Evolutionary conservation across 116 monocot species (phyloP).

Genomic region (Iris pallida): DNA sequence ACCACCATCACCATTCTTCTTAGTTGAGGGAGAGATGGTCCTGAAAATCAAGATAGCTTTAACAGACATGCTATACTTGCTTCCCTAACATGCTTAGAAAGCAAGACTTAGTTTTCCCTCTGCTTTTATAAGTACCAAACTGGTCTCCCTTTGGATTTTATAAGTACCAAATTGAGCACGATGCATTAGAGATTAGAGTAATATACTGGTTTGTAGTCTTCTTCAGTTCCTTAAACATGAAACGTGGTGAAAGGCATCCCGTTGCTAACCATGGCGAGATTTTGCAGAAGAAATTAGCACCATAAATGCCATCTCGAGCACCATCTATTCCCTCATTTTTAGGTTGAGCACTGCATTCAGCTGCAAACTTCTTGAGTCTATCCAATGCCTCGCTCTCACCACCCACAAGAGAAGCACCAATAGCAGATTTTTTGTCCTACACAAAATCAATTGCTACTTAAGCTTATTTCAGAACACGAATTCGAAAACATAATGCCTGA

Average conservation of each 20-base stretch:
- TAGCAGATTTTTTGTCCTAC: slow-evolving; percentile 65
- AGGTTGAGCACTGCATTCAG: slow-evolving; percentile 63
- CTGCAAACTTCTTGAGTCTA: slow-evolving; percentile 74
- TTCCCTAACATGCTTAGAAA: too few relatives aligned
- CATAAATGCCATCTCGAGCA: slow-evolving; percentile 73
- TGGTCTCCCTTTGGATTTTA: too few relatives aligned
- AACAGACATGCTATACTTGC: too few relatives aligned
- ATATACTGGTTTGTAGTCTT: slow-evolving; percentile 64
- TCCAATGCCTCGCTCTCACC: slow-evolving; percentile 90
- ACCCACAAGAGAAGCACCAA: slow-evolving; percentile 62
- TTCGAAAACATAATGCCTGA: too few relatives aligned
- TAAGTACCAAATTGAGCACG: too few relatives aligned
- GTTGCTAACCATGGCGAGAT: slow-evolving; percentile 96
- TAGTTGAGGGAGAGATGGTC: slow-evolving; percentile 35
- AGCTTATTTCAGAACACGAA: too few relatives aligned
- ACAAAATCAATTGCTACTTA: not conserved
- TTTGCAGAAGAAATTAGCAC: slow-evolving; percentile 99
- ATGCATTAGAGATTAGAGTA: too few relatives aligned
- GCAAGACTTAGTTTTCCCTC: too few relatives aligned
- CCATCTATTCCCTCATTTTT: slow-evolving; percentile 36
- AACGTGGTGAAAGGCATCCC: slow-evolving; percentile 96
- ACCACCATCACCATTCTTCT: slow-evolving; percentile 28
- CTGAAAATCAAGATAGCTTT: slow-evolving; percentile 24
- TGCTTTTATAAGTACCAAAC: too few relatives aligned
- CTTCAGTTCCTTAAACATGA: slow-evolving; percentile 91